Evolutionary conservation across 306 rosid genomes (phyloP), one percentile per base, ranked within the genome.

Genomic region (Dalbergia cochinchinensis): DNA sequence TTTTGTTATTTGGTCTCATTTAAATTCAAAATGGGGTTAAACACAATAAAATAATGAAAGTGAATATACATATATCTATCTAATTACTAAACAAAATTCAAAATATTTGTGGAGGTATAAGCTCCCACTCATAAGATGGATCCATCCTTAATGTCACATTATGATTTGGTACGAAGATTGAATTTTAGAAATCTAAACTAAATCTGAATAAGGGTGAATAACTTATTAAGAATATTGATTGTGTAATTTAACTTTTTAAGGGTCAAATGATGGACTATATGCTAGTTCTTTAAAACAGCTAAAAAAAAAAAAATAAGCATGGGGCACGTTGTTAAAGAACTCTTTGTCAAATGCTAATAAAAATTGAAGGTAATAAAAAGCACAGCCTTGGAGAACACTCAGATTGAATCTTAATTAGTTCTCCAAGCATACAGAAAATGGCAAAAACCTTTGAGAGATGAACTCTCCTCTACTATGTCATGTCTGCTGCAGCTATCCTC

Each of bases 341-440:
- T 76, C 68, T 31, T 35, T 8, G 7, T 67, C 58, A 66, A 67
- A 61, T 47, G 68, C 35, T 69, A 69, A 37, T 18, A 26, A 39
- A 82, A 54, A 2, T 6, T 54, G 13, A 80, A 80, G 63, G 47
- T 62, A 63, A 26, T 55, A 45, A 60, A 55, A 60, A 12, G 77
- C 7, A 62, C 60, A 80, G 3, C 12, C 34, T 37, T 61, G 55
- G 39, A 34, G 68, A 74, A 65, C 13, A 75, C 0, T 5, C 18
- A 74, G 16, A 65, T 22, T 8, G 51, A 50, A 45, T 59, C 13
- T 80, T 69, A 86, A 47, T 74, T 77, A 15, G 63, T 83, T 83
- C 74, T 90, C 97, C 94, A 92, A 58, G 97, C 92, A 77, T 83
- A 81, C 6, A 92, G 65, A 78, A 82, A 84, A 77, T 84, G 91